phyloP scores from a whole-genome alignment of 2,329 filamentous ascomycete genomes.

The Nemania serpens region DNA sequence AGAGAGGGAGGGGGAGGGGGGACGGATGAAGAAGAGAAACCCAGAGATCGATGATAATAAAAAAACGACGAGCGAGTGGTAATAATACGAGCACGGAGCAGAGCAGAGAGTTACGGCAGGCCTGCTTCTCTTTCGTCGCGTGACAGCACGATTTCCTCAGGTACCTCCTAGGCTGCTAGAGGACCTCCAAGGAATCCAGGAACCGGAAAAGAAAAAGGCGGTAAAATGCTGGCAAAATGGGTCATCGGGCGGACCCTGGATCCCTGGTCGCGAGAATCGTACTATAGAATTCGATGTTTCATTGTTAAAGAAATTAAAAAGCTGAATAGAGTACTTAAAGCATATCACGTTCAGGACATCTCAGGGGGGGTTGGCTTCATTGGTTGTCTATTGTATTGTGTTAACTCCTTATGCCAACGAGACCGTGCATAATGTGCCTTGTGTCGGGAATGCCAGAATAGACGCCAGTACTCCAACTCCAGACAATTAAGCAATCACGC shows the following conservation, averaged over 20 bases:
- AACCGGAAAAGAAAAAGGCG: background rate
- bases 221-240: constrained; percentile 3
- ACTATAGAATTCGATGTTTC: background rate
- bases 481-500: constrained; percentile 27
- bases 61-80: background rate
- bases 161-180: background rate
- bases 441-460: constrained; percentile 32
- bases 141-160: background rate
- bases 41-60: background rate
- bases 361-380: background rate
- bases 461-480: constrained; percentile 38
- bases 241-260: background rate
- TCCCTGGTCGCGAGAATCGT: background rate
- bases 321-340: background rate
- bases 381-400: constrained; percentile 32
- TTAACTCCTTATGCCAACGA: constrained; percentile 28
- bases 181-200: too few species aligned
- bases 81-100: too few species aligned
- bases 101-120: too few species aligned
- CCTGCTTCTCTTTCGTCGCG: background rate
- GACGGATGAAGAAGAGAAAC: background rate
- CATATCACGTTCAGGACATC: background rate
- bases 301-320: background rate
- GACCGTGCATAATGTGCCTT: constrained; percentile 27
- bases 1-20: background rate